Base-by-base conservation (phyloP, 768 basidiomycete genomes). In the Roridomyces roridus region DNA sequence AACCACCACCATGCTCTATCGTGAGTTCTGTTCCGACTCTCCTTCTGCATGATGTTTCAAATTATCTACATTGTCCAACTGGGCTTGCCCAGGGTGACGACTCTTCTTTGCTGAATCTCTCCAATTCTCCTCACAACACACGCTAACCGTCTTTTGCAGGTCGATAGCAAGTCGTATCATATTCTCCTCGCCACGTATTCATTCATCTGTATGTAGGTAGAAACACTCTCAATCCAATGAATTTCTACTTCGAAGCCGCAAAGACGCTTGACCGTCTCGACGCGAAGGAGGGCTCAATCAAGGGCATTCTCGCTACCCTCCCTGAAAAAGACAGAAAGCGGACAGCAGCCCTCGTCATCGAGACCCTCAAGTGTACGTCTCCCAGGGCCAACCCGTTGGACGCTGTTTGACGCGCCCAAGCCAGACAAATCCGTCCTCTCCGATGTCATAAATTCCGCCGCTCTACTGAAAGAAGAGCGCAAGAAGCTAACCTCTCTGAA, bases 61-160 rank as follows among this genome's bases (percentile, higher is more conserved):
- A 76, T 91, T 92, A 92, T 92, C 92, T 92, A 93, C 92, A 93
- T 93, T 92, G 90, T 91, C 92, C 66, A 84, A 93, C 78, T 77
- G 79, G 80, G 73, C 70, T 63, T 60, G 57, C 68, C 74, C 75
- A 74, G 70, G 64, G 64, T 82, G 87, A 84, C 77, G 88, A 87
- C 55, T 50, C 57, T 50, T 46, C 43, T 48, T 59, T 44, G 36
- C 59, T 64, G 43, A 62, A 14, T 54, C 41, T 51, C 18, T 35
- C 37, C 34, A 55, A 45, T 34, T 48, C 57, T 41, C 18, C 31
- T 39, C 24, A 29, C 21, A 35, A 40, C 56, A 31, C 39, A 43
- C 31, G 60, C 65, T 67, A 66, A 66, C 62, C 55, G 18, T 55
- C 36, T 52, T 55, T 25, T 45, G 59, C 55, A 66, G 59, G 4